A percentile compares a stretch with the other conserved stretches of the same genome.
These are phyloP conservation scores for Penicillium sp. DNA, from an alignment of 2,329 filamentous ascomycete species.

Conservation along the genomic window DNA sequence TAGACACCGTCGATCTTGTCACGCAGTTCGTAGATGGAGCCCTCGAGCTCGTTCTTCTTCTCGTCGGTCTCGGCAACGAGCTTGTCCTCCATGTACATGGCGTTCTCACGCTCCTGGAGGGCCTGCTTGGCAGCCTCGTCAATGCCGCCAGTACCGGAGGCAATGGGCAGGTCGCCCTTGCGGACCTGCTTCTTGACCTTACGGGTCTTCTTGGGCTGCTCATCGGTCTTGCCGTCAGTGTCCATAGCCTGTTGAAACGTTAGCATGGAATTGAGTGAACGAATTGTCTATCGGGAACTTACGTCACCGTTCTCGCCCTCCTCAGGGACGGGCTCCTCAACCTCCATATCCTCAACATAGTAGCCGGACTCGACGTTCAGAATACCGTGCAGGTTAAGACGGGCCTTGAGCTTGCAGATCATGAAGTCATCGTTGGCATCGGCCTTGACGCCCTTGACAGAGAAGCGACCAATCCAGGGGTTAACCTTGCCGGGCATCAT, in stretches of 20 bases:
- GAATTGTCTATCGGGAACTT: constrained; percentile 25
- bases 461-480: constrained; percentile 96
- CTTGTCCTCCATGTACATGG: constrained; percentile 98
- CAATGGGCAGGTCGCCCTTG: constrained; percentile 90
- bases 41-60: constrained; percentile 99
- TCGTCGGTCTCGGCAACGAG: constrained; percentile 96
- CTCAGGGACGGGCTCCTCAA: constrained; percentile 86
- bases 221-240: constrained; percentile 65
- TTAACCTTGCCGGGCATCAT: constrained; percentile 82
- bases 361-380: constrained; percentile 96
- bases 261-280: constrained; percentile 9
- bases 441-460: constrained; percentile 94
- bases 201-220: constrained; percentile 76
- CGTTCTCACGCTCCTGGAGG: constrained; percentile 69
- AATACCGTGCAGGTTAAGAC: constrained; percentile 92
- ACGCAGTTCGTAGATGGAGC: constrained; percentile 93
- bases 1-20: constrained; percentile 94
- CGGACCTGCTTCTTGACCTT: constrained; percentile 99
- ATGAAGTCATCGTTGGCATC: constrained; percentile 95
- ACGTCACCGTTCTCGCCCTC: constrained; percentile 61
- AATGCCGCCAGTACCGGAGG: constrained; percentile 75
- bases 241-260: constrained; percentile 70
- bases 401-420: constrained; percentile 99
- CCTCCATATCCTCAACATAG: constrained; percentile 95
- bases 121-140: constrained; percentile 65